A percentile compares a stretch with the other conserved stretches of the same genome.
Evolutionary conservation across 306 rosid species (phyloP).

Genomic region (Crataegus laevigata): DNA sequence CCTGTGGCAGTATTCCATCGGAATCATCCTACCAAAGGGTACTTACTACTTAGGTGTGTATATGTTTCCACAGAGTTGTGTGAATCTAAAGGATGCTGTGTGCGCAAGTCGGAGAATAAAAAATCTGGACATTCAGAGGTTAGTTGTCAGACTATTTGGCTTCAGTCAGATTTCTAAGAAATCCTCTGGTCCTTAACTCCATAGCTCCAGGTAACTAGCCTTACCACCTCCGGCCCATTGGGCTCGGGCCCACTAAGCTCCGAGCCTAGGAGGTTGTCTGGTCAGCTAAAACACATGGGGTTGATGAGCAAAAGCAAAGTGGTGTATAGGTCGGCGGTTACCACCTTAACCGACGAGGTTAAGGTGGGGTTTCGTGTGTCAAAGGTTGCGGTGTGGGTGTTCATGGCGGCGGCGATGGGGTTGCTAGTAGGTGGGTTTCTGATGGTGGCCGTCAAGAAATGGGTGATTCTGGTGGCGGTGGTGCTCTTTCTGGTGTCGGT

Average conservation of each 20-base stretch:
- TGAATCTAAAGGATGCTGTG: conserved; percentile 74
- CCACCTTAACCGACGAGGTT: conserved; percentile 56
- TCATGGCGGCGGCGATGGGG: too few relatives aligned
- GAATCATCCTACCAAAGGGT: conserved; percentile 89
- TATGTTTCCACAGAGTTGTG: conserved; percentile 80
- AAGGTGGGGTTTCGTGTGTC: conserved; percentile 68
- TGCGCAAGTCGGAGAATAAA: conserved; percentile 62
- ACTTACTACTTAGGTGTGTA: conserved; percentile 77
- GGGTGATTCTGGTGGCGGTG: conserved; percentile 51
- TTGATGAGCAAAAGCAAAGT: conserved; percentile 45
- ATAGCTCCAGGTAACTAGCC: conserved; percentile 60
- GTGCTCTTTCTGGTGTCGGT: conserved; percentile 49
- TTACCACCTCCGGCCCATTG: conserved; percentile 60
- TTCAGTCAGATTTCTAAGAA: conserved; percentile 36
- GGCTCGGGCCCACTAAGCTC: conserved; percentile 72
- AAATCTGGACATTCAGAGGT: conserved; percentile 79
- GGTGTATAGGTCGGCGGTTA: conserved; percentile 81
- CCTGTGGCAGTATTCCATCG: conserved; percentile 96
- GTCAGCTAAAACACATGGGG: conserved; percentile 33
- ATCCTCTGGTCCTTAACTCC: conserved; percentile 16
- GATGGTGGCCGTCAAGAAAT: conserved; percentile 86
- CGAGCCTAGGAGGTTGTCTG: conserved; percentile 45
- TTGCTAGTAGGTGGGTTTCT: conserved; percentile 84
- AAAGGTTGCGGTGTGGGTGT: conserved; percentile 66
- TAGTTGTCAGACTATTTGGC: conserved; percentile 25